Evolutionary conservation across 208 protist species (phyloP).

Genomic region (Trypanosoma lewisi): DNA sequence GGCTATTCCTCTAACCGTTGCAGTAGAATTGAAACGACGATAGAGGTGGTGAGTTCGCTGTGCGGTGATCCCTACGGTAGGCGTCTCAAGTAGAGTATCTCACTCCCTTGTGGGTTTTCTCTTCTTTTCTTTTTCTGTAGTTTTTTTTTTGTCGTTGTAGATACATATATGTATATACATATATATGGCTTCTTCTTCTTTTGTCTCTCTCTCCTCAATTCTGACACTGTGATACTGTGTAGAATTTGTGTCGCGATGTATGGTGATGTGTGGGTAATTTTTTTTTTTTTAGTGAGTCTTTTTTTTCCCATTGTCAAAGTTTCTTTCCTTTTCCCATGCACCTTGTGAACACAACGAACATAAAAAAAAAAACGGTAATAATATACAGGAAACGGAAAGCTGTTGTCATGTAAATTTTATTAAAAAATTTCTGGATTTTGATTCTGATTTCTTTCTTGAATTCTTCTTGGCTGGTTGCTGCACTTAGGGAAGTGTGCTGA

Average conservation of each 20-base stretch:
- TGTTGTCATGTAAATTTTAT: no score
- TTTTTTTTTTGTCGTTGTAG: conserved; percentile 13
- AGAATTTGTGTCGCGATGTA: no score
- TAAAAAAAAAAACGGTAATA: no score
- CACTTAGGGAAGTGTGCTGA: no score
- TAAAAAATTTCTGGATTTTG: no score
- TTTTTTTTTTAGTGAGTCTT: conserved; percentile 2
- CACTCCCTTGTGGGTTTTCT: conserved; percentile 7
- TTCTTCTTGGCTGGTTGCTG: no score
- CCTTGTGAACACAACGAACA: no score
- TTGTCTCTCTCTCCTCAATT: conserved; percentile 10
- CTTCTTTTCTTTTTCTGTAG: background rate
- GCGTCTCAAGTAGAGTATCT: conserved; percentile 14
- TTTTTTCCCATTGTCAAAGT: background rate
- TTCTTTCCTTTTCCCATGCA: background rate
- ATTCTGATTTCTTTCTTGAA: no score
- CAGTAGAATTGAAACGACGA: conserved; percentile 61
- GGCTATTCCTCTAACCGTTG: conserved; percentile 54
- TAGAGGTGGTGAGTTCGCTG: conserved; percentile 38
- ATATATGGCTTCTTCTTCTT: conserved; percentile 2
- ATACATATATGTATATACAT: no score
- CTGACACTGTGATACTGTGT: no score
- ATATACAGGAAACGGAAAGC: no score
- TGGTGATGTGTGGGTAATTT: background rate
- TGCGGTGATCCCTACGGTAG: conserved; percentile 71